phyloP scores from a whole-genome alignment of 371 early-diverging fungal species.

The Mortierella sp. region DNA sequence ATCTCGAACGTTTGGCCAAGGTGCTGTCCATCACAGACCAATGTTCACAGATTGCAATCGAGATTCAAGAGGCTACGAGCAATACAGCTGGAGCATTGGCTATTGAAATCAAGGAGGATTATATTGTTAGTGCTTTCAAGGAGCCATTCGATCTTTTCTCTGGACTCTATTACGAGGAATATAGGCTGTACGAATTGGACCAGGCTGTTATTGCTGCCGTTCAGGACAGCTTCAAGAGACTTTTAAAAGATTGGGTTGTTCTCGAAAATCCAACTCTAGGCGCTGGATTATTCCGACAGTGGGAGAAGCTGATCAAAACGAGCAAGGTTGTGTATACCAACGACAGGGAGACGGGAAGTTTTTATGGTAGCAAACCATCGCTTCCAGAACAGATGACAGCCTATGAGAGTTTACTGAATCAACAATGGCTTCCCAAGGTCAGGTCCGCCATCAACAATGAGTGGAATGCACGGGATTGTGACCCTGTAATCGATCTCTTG shows the following conservation, averaged over 20 bases:
- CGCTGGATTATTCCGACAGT: slow-evolving; percentile 63
- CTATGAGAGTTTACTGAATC: slow-evolving; percentile 83
- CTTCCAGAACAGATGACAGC: slow-evolving; percentile 71
- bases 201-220: slow-evolving; percentile 75
- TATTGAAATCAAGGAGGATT: slow-evolving; percentile 59
- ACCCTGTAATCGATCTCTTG: slow-evolving; percentile 73
- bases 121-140: slow-evolving; percentile 67
- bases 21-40: slow-evolving; percentile 65
- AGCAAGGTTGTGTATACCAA: slow-evolving; percentile 34
- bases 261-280: slow-evolving; percentile 72
- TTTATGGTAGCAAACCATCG: slow-evolving; percentile 25
- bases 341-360: slow-evolving; percentile 9
- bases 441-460: slow-evolving; percentile 84
- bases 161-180: slow-evolving; percentile 66
- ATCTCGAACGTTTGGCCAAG: slow-evolving; percentile 58
- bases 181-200: slow-evolving; percentile 70
- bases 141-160: slow-evolving; percentile 65
- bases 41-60: slow-evolving; percentile 60
- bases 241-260: slow-evolving; percentile 73
- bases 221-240: slow-evolving; percentile 61
- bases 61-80: slow-evolving; percentile 52
- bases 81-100: slow-evolving; percentile 48
- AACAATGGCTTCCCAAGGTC: slow-evolving; percentile 82
- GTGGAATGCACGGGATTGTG: slow-evolving; percentile 81
- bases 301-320: slow-evolving; percentile 63